These are phyloP conservation scores for Isochrysis galbana DNA, from an alignment of 78 protist species.

Conservation along the genomic window DNA sequence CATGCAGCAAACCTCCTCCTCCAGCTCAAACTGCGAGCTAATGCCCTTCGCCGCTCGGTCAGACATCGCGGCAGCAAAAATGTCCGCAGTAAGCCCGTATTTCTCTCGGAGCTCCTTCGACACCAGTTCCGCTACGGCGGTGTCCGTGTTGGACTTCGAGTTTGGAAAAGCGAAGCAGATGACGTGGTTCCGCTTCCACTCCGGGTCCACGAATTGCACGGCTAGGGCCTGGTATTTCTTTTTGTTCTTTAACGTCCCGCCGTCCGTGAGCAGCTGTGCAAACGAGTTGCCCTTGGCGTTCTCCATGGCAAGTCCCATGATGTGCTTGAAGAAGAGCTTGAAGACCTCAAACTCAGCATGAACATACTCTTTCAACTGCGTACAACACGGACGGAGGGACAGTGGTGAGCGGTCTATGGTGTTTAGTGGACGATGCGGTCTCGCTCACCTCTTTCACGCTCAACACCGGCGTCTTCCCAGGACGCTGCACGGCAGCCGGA, in stretches of 20 bases:
- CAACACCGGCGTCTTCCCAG: too few species aligned
- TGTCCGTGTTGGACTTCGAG: not conserved
- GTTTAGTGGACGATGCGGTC: too few species aligned
- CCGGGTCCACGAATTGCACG: not conserved
- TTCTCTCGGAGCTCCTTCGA: not conserved
- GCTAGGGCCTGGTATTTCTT: not conserved
- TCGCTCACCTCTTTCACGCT: too few species aligned
- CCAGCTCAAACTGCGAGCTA: not conserved
- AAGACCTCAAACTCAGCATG: not conserved
- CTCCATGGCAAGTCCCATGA: not conserved
- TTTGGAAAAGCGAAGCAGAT: not conserved
- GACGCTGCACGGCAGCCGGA: too few species aligned
- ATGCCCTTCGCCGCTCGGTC: not conserved
- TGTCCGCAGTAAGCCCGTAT: not conserved
- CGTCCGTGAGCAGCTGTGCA: not conserved
- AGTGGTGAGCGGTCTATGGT: too few species aligned
- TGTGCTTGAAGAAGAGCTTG: not conserved
- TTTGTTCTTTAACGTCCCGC: not conserved
- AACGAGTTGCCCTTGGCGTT: not conserved
- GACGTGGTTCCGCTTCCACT: not conserved
- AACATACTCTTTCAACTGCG: not conserved
- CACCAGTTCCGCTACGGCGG: not conserved
- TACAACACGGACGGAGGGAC: too few species aligned
- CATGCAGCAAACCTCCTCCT: not conserved
- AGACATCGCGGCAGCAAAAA: not conserved